Percentiles rank a stretch among this genome's conserved stretches.
These are phyloP conservation scores for Colletotrichum caudatum DNA, from an alignment of 2,329 filamentous ascomycete species.

Conservation along the genomic window DNA sequence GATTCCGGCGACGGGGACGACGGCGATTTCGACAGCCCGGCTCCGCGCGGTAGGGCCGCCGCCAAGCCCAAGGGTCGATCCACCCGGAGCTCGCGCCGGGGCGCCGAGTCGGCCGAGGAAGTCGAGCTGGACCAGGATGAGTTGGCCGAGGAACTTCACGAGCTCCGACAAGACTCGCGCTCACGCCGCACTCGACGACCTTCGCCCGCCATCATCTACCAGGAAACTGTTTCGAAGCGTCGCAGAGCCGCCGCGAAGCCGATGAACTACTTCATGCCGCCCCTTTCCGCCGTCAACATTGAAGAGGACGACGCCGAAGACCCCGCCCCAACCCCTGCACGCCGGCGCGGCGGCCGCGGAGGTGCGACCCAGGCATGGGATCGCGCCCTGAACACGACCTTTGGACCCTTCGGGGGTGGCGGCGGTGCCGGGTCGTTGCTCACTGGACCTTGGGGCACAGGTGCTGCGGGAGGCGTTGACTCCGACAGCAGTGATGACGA, in stretches of 20 bases:
- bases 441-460: constrained; percentile 79
- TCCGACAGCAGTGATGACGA: constrained; percentile 99
- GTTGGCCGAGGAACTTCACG: constrained; percentile 73
- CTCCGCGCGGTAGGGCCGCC: constrained; percentile 62
- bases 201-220: constrained; percentile 69
- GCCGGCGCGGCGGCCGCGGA: constrained; percentile 73
- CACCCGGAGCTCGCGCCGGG: constrained; percentile 61
- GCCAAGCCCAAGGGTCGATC: constrained; percentile 55
- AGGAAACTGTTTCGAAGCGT: constrained; percentile 64
- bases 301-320: constrained; percentile 81
- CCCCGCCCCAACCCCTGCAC: constrained; percentile 75
- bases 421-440: constrained; percentile 80
- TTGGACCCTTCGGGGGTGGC: constrained; percentile 87
- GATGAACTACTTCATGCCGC: constrained; percentile 88
- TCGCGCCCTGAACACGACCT: constrained; percentile 87
- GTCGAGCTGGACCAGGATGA: constrained; percentile 72
- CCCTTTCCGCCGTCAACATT: constrained; percentile 70
- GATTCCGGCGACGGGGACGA: constrained; percentile 56
- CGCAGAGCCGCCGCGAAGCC: constrained; percentile 70
- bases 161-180: constrained; percentile 68
- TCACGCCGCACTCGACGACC: constrained; percentile 64
- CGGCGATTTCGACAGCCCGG: constrained; percentile 61
- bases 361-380: constrained; percentile 75
- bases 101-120: constrained; percentile 66
- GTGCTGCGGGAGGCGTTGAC: constrained; percentile 82